Percentiles rank a stretch among this genome's conserved stretches.
Evolutionary conservation across 495 filamentous ascomycete species (phyloP).

Genomic region (Chaetomium fimeti): DNA sequence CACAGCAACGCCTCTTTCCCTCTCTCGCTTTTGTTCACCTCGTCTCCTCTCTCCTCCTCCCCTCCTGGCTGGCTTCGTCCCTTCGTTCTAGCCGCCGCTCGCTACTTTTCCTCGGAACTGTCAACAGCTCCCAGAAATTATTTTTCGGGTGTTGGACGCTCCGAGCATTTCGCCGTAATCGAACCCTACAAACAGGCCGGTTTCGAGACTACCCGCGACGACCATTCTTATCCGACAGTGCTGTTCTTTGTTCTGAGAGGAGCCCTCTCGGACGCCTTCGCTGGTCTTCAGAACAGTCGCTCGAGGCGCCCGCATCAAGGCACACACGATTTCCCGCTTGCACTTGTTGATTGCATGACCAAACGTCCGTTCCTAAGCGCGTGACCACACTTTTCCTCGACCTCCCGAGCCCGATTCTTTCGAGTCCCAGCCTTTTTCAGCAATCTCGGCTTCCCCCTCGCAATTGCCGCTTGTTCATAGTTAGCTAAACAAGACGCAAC

Average conservation of each 20-base stretch:
- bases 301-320: background rate
- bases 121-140: background rate
- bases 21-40: background rate
- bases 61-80: background rate
- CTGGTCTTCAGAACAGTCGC: constrained; percentile 35
- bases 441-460: background rate
- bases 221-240: constrained; percentile 8
- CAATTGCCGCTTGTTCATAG: no score
- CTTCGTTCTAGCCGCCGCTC: constrained; percentile 10
- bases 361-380: background rate
- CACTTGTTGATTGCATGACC: background rate
- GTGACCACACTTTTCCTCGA: background rate
- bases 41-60: background rate
- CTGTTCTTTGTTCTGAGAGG: constrained; percentile 33
- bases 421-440: background rate
- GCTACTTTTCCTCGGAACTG: constrained; percentile 10
- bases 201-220: constrained; percentile 7
- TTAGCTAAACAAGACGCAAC: background rate
- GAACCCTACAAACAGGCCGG: background rate
- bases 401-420: background rate
- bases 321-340: background rate
- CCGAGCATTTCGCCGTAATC: background rate
- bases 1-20: background rate
- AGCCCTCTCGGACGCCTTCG: constrained; percentile 36
- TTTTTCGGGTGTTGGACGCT: background rate